Conservation (phyloP, 306 rosid species). For the Rosa chinensis region DNA sequence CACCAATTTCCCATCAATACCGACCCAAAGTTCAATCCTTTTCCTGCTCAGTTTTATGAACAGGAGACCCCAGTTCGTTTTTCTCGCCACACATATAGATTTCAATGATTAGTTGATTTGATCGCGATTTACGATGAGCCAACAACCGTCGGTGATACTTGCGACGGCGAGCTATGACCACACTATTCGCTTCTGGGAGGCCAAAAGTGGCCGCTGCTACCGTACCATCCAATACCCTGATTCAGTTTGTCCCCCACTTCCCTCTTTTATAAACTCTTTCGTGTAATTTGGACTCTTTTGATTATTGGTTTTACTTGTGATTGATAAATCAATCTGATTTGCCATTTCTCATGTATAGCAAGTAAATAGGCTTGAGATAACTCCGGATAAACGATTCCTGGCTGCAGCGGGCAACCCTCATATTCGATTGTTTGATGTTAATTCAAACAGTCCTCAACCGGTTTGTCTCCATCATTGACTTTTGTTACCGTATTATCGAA, state of each 20-base stretch:
- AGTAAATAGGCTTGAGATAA: conserved; percentile 94
- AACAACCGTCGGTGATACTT: conserved; percentile 89
- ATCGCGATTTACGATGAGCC: conserved; percentile 55
- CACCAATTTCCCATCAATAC: not conserved
- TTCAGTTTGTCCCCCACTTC: conserved; percentile 52
- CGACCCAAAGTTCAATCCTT: not conserved
- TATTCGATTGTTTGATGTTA: conserved; percentile 89
- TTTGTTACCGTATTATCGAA: not conserved
- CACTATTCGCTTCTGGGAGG: conserved; percentile 97
- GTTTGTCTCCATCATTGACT: conserved; percentile 43
- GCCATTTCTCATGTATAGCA: conserved; percentile 50
- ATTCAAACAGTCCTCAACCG: conserved; percentile 89
- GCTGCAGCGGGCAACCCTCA: conserved; percentile 99
- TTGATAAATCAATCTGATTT: conserved; percentile 22
- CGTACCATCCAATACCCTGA: conserved; percentile 96
- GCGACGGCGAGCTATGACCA: conserved; percentile 99
- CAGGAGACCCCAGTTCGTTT: not conserved
- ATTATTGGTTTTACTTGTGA: conserved; percentile 9
- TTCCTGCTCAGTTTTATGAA: not conserved
- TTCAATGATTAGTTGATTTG: not conserved
- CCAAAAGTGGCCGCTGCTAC: conserved; percentile 96
- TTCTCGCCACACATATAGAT: not conserved
- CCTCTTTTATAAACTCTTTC: too few relatives aligned
- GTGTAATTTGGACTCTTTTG: not conserved
- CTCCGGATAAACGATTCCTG: conserved; percentile 88